Evolutionary conservation across 202 grass and related monocot species (phyloP), one percentile per base, ranked within the genome.

Genomic region (Cymbopogon flexuosus): DNA sequence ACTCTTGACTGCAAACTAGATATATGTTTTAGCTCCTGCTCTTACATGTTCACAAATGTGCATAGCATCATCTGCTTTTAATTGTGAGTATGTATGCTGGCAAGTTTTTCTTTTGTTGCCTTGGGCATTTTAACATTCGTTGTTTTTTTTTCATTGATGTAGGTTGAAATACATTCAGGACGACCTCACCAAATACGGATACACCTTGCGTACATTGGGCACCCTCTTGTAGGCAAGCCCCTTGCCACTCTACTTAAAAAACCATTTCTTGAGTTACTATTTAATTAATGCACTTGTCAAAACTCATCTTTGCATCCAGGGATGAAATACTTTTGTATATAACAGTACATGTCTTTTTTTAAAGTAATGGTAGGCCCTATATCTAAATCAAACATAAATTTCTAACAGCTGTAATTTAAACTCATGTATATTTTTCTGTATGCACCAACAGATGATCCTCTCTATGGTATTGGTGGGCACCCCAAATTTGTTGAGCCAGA

Each of bases 81-180:
- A n/a, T 67, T 68, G 9, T 6, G 18, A 18, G 21, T 43, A 23
- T 70, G 33, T 24, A 36, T n/a, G 30, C 11, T 52, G 10, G 3
- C 18, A 79, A 79, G 23, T n/a, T 62, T 67, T 81, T 80, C 33
- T 74, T 82, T 78, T 75, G 11, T 3, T 60, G 30, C 68, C 31
- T 33, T 62, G 27, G 16, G 15, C 42, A n/a, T 83, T 33, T 75
- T 52, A 21, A 41, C 82, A 21, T 51, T 11, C 60, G 3, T 77
- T 65, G 73, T 8, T 56, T 81, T 42, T 70, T 14, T 23, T 87
- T 58, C 37, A 81, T 77, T 73, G 70, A 74, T 89, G 76, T 72
- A 93, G 95, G 90, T 97, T 24, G 84, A 97, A 65, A 97, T 97
- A 40, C 86, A 93, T 87, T 93, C 92, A 77, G 95, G 95, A 70